Conservation (phyloP, 208 protist species). For the Leishmania guyanensis region DNA sequence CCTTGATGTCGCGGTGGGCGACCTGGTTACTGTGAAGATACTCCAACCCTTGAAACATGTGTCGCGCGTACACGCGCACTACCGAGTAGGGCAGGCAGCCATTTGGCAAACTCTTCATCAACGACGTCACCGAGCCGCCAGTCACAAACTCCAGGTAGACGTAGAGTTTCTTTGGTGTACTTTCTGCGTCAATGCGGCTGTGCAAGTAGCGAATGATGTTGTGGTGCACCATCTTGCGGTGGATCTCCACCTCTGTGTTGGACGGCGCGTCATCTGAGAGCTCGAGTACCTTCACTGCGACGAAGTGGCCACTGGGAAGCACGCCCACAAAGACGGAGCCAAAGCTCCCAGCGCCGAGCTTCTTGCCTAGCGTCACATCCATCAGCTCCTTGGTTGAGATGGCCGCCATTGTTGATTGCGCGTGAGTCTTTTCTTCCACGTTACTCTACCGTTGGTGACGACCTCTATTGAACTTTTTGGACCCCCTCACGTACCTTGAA, state of each 20-base stretch:
- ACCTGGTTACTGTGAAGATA: conserved; percentile 90
- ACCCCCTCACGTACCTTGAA: neutral
- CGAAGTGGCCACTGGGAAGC: conserved; percentile 84
- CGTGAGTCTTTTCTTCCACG: neutral
- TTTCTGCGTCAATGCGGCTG: conserved; percentile 79
- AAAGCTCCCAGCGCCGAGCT: conserved; percentile 90
- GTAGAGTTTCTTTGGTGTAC: conserved; percentile 83
- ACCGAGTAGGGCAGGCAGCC: conserved; percentile 74
- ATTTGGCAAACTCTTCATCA: conserved; percentile 89
- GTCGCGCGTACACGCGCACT: conserved; percentile 81
- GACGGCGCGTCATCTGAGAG: conserved; percentile 79
- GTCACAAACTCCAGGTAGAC: conserved; percentile 94
- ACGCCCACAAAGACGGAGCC: conserved; percentile 90
- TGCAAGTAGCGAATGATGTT: conserved; percentile 93
- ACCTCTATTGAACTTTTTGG: neutral
- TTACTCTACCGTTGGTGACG: neutral
- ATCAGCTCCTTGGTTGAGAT: conserved; percentile 46
- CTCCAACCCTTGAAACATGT: conserved; percentile 88
- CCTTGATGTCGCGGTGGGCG: conserved; percentile 92
- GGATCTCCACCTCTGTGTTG: conserved; percentile 91
- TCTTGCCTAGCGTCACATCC: conserved; percentile 80
- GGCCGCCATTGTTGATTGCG: conserved; percentile 25
- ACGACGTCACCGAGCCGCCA: conserved; percentile 86
- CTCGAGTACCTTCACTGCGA: conserved; percentile 90
- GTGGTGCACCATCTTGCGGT: conserved; percentile 87